phyloP scores from a whole-genome alignment of 2,329 filamentous ascomycete species.

The Gremmenia infestans region DNA sequence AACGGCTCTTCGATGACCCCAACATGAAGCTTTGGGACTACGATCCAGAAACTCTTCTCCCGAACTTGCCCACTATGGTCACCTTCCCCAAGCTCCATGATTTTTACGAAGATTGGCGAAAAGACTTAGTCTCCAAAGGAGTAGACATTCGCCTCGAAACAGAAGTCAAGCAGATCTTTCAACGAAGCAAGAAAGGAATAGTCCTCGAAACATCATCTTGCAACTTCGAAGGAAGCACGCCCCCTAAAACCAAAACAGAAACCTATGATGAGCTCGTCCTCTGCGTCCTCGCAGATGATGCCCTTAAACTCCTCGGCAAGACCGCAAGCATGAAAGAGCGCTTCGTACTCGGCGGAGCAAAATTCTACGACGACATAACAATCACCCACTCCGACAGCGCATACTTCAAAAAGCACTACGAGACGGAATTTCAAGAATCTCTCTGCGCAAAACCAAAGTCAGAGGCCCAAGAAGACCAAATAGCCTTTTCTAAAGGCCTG shows the following conservation, averaged over 20 bases:
- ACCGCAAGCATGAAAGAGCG: constrained; percentile 57
- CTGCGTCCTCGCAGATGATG: constrained; percentile 60
- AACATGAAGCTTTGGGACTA: constrained; percentile 58
- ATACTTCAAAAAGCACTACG: constrained; percentile 66
- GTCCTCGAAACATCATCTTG: constrained; percentile 41
- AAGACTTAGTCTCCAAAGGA: constrained; percentile 47
- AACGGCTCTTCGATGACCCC: constrained; percentile 53
- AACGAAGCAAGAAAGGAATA: constrained; percentile 47
- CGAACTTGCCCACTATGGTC: constrained; percentile 60
- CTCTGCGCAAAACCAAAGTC: constrained; percentile 46
- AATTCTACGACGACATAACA: constrained; percentile 66
- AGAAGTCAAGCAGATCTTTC: constrained; percentile 48
- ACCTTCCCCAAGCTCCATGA: constrained; percentile 58
- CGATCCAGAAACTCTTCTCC: constrained; percentile 48
- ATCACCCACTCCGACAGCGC: constrained; percentile 61
- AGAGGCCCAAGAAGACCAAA: constrained; percentile 36
- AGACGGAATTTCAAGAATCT: constrained; percentile 50
- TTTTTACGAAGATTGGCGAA: constrained; percentile 57
- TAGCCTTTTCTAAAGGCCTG: constrained; percentile 39
- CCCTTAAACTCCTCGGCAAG: constrained; percentile 54
- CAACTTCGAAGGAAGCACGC: constrained; percentile 43
- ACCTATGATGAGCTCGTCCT: constrained; percentile 62
- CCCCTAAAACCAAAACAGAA: constrained; percentile 43
- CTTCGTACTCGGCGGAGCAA: constrained; percentile 64
- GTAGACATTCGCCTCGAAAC: constrained; percentile 53